These are phyloP conservation scores for Tagetes erecta DNA, from an alignment of 129 eudicot species.

Conservation along the genomic window DNA sequence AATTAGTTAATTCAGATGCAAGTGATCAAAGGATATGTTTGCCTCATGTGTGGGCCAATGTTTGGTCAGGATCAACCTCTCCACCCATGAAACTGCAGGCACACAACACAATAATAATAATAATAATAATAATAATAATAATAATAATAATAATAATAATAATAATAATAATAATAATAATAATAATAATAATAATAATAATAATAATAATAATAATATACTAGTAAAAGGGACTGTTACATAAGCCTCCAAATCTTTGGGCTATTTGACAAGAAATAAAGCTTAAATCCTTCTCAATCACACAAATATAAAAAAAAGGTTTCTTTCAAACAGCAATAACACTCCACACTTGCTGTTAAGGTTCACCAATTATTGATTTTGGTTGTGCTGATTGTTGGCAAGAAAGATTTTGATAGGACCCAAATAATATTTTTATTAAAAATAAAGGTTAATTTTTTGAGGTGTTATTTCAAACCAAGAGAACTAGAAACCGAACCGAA, in stretches of 20 bases:
- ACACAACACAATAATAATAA: no score
- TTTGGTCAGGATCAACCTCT: no score
- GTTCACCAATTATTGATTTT: constrained; percentile 30
- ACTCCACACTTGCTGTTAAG: constrained; percentile 10
- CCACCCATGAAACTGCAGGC: no score
- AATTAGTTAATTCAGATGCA: no score
- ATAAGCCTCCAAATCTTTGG: constrained; percentile 38
- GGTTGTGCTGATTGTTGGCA: constrained; percentile 15
- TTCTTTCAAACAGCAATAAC: constrained; percentile 10
- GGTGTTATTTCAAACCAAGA: no score
- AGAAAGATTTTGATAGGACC: background rate
- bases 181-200: no score
- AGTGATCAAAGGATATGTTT: no score
- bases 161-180: no score
- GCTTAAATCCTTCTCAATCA: constrained; percentile 29
- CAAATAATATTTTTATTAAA: background rate
- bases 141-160: no score
- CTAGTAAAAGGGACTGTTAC: constrained; percentile 17
- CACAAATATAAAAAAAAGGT: constrained; percentile 8
- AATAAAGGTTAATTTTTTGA: background rate
- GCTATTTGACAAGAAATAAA: constrained; percentile 42
- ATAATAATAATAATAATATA: background rate
- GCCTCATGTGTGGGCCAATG: no score
- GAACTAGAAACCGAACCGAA: no score
- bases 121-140: no score